Evolutionary conservation across 1,284 basidiomycete species (phyloP).

Genomic region (Athelia psychrophila): DNA sequence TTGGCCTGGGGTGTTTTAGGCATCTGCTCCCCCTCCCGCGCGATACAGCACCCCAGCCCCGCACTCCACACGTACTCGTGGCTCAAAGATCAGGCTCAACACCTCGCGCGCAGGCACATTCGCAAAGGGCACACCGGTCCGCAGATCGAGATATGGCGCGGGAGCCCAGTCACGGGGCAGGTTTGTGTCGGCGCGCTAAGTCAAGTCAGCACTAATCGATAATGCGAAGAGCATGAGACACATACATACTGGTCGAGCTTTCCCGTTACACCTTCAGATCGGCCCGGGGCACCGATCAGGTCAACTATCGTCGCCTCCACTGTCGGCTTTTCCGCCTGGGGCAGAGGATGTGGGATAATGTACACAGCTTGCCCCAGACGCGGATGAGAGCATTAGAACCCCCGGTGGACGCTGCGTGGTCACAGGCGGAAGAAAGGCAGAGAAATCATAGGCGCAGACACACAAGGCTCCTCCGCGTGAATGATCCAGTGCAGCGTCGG

Average conservation of each 20-base stretch:
- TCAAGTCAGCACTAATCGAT: slow-evolving; percentile 5
- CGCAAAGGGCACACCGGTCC: slow-evolving; percentile 75
- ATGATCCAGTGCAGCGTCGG: no score
- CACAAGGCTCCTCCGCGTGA: no score
- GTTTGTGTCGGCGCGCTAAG: slow-evolving; percentile 61
- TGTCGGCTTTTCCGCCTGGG: no score
- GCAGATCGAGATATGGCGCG: slow-evolving; percentile 73
- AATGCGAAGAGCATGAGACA: slow-evolving; percentile 11
- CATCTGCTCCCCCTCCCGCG: no score
- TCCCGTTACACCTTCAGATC: slow-evolving; percentile 59
- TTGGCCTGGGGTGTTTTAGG: no score
- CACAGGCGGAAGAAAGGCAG: no score
- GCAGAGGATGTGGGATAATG: no score
- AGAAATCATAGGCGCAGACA: no score
- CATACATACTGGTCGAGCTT: slow-evolving; percentile 59
- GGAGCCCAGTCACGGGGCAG: no score
- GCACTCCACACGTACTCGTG: slow-evolving; percentile 69
- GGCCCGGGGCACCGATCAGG: slow-evolving; percentile 69
- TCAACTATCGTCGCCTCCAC: slow-evolving; percentile 75
- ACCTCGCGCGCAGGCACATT: slow-evolving; percentile 59
- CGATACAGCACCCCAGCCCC: slow-evolving; percentile 54
- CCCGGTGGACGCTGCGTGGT: not conserved
- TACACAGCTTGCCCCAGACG: not conserved
- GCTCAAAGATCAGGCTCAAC: slow-evolving; percentile 52
- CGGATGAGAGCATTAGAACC: slow-evolving; percentile 1